Evolutionary conservation across 2,329 filamentous ascomycete genomes (phyloP).

Genomic region (Calonectria pseudoreteaudii): DNA sequence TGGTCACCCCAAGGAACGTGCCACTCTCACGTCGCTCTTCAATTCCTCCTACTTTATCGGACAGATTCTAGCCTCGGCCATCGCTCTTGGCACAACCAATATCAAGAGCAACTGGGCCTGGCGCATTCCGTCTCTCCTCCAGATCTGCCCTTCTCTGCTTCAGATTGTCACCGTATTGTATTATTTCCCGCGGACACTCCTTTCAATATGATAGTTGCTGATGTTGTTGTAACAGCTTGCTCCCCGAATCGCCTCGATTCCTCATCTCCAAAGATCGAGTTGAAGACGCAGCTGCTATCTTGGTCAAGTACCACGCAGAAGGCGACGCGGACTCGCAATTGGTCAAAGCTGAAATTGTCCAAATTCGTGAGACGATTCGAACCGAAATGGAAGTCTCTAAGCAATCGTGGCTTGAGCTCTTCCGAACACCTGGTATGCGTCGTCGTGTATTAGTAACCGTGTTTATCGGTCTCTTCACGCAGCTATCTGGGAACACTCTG

Average conservation of each 20-base stretch:
- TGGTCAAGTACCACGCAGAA: constrained; percentile 35
- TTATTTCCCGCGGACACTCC: neutral
- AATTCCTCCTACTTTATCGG: constrained; percentile 64
- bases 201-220: neutral
- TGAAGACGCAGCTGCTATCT: constrained; percentile 31
- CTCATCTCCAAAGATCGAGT: constrained; percentile 36
- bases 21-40: constrained; percentile 55
- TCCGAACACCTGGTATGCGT: constrained; percentile 43
- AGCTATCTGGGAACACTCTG: constrained; percentile 43
- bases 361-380: constrained; percentile 32
- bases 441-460: constrained; percentile 43
- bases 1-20: constrained; percentile 70
- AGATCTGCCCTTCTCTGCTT: constrained; percentile 45
- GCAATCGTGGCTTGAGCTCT: constrained; percentile 33
- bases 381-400: constrained; percentile 33
- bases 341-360: constrained; percentile 28
- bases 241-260: constrained; percentile 37
- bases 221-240: neutral
- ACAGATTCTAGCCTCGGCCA: constrained; percentile 21
- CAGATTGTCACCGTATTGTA: constrained; percentile 16
- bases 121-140: constrained; percentile 60
- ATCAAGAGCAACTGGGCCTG: constrained; percentile 56
- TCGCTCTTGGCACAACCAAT: constrained; percentile 54
- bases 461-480: constrained; percentile 41
- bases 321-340: constrained; percentile 24